Conservation (phyloP, 2,329 filamentous ascomycete species). For the Teratosphaeria nubilosa region DNA sequence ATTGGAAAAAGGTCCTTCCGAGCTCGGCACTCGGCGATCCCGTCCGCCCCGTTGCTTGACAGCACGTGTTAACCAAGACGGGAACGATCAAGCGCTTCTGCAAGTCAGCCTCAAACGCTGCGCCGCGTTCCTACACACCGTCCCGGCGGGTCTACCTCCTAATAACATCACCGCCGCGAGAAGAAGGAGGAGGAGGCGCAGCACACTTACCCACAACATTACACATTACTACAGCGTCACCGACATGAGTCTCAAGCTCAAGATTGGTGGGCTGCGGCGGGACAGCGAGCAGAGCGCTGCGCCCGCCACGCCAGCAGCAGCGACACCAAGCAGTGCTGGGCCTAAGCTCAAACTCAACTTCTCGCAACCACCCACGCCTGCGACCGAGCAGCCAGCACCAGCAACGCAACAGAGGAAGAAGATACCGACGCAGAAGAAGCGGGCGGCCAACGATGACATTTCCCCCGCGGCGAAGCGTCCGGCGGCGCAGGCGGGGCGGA, state of each 20-base stretch:
- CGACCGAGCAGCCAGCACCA: constrained; percentile 18
- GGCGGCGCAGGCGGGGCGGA: constrained; percentile 16
- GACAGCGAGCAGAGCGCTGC: not conserved
- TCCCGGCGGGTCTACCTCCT: not conserved
- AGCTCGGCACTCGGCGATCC: not conserved
- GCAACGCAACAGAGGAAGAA: constrained; percentile 14
- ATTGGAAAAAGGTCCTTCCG: not conserved
- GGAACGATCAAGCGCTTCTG: not conserved
- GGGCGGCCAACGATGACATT: constrained; percentile 24
- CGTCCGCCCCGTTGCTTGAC: not conserved
- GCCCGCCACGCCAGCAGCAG: constrained; percentile 7
- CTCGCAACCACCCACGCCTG: constrained; percentile 19
- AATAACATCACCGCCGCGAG: not conserved
- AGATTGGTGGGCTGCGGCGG: not conserved
- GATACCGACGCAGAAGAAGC: constrained; percentile 19
- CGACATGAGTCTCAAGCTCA: constrained; percentile 6
- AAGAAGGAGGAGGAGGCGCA: not conserved
- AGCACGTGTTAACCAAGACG: not conserved
- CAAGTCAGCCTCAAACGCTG: not conserved
- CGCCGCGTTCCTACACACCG: not conserved
- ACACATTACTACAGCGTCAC: constrained; percentile 2
- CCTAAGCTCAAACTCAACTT: constrained; percentile 14
- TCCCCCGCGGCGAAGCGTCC: constrained; percentile 23
- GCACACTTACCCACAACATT: not conserved
- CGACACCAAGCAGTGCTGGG: constrained; percentile 3